Base-by-base conservation (phyloP, 805 yeast genomes). In the Starmerella apis region DNA sequence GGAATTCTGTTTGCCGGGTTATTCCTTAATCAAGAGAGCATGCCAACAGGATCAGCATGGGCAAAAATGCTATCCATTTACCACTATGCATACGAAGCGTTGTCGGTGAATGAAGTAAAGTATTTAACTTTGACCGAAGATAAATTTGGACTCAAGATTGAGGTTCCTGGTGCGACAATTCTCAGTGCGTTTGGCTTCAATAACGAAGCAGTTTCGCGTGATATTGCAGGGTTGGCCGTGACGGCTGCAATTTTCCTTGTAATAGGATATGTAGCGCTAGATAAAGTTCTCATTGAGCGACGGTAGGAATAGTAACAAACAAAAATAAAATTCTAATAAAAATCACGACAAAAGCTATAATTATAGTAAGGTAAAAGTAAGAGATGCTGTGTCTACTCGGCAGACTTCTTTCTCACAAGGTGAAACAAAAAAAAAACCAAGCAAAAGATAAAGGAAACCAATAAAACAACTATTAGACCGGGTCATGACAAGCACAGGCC, bases 81-180 rank as follows among this genome's bases (percentile, higher is more conserved):
- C 74, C 97, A 92, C 65, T 92, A 87, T 62, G 96, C 95, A 0
- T 92, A 90, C 64, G 98, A 92, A 64, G 86, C 96, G 0, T 70
- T 92, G 56, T 74, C 87, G 3, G 88, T 92, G 49, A 92, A 92
- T 65, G 98, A 92, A 63, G 97, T 90, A 9, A 83, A 81, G 61
- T 84, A 86, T 31, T 73, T 92, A 63, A 80, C 86, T 13, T 72
- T 92, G 59, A 79, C 78, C 55, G 98, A 92, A 63, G 81, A 79
- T 63, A 92, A 92, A 67, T 90, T 82, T 61, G 98, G 98, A 0
- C 73, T 92, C 38, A 83, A 88, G 41, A 90, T 92, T 59, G 95
- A 87, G 65, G 94, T 92, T 14, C 98, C 98, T 0, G 98, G 98
- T 10, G 97, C 98, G 2, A 94, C 95, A 1, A 92, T 92, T 49